Evolutionary conservation across 83 land plant genomes (phyloP).

Genomic region (Larix sibirica): DNA sequence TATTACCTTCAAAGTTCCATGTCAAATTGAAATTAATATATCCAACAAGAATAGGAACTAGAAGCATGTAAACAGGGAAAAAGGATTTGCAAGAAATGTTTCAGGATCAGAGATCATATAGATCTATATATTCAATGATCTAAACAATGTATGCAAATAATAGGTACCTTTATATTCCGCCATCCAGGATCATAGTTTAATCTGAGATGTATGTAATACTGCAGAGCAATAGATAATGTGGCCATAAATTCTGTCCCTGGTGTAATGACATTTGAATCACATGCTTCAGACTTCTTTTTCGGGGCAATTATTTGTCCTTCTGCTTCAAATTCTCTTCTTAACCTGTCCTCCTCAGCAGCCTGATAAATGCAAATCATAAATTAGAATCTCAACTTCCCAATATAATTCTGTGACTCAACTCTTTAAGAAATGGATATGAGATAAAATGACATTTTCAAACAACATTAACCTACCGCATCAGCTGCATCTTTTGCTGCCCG

Average conservation of each 20-base stretch:
- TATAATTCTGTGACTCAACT: too few species aligned
- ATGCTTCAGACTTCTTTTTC: slow-evolving; percentile 41
- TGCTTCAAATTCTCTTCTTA: slow-evolving; percentile 51
- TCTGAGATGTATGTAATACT: slow-evolving; percentile 49
- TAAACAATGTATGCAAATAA: neutral
- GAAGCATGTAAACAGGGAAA: neutral
- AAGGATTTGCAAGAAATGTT: neutral
- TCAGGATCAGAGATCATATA: neutral
- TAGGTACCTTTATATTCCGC: slow-evolving; percentile 24
- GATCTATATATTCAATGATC: neutral
- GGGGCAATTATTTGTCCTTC: slow-evolving; percentile 59
- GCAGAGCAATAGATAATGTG: slow-evolving; percentile 53
- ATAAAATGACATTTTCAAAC: neutral
- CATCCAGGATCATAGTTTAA: slow-evolving; percentile 58
- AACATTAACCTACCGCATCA: slow-evolving; percentile 59
- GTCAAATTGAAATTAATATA: neutral
- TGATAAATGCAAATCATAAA: slow-evolving; percentile 13
- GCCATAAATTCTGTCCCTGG: slow-evolving; percentile 82
- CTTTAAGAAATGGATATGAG: neutral
- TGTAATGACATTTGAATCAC: slow-evolving; percentile 70
- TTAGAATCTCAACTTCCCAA: too few species aligned
- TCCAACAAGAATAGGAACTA: neutral
- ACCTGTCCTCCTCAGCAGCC: slow-evolving; percentile 62
- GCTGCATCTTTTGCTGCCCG: slow-evolving; percentile 96
- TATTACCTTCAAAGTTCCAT: slow-evolving; percentile 44